These are phyloP conservation scores for Phaeosphaeriaceae sp. DNA, from an alignment of 2,329 filamentous ascomycete species.

Conservation along the genomic window DNA sequence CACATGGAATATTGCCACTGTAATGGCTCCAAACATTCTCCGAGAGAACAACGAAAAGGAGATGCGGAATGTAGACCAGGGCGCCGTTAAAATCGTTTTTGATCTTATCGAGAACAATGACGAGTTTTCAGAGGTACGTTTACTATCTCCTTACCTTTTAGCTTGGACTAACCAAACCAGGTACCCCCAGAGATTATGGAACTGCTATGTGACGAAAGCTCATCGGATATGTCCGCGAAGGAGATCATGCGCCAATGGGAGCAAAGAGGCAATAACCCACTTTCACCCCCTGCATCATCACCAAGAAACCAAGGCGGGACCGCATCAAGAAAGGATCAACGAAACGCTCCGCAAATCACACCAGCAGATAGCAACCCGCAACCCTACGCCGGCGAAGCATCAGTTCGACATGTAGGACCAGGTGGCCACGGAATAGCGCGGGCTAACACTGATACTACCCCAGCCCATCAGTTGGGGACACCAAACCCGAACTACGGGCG, in stretches of 20 bases:
- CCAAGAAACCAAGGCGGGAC: slow-evolving; percentile 49
- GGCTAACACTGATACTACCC: slow-evolving; percentile 33
- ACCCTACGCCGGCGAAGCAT: slow-evolving; percentile 82
- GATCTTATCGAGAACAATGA: slow-evolving; percentile 92
- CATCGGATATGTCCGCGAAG: slow-evolving; percentile 90
- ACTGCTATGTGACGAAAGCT: slow-evolving; percentile 82
- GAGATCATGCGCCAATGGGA: slow-evolving; percentile 95
- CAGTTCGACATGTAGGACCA: slow-evolving; percentile 72
- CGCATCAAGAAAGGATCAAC: slow-evolving; percentile 60
- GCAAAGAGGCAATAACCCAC: slow-evolving; percentile 73
- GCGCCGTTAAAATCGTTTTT: slow-evolving; percentile 91
- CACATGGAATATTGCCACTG: slow-evolving; percentile 93
- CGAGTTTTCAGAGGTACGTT: slow-evolving; percentile 91
- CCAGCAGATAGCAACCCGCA: slow-evolving; percentile 87
- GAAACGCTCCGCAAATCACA: slow-evolving; percentile 64
- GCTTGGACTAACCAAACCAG: slow-evolving; percentile 56
- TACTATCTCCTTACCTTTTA: background rate
- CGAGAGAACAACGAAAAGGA: slow-evolving; percentile 65
- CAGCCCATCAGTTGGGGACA: slow-evolving; percentile 36
- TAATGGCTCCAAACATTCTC: slow-evolving; percentile 95
- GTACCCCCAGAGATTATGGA: slow-evolving; percentile 91
- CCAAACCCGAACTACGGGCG: slow-evolving; percentile 45
- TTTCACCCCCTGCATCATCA: slow-evolving; percentile 55
- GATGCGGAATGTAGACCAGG: slow-evolving; percentile 79
- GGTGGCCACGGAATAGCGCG: slow-evolving; percentile 19